phyloP scores from a whole-genome alignment of 2,329 filamentous ascomycete species.

The Diaporthe sp. region DNA sequence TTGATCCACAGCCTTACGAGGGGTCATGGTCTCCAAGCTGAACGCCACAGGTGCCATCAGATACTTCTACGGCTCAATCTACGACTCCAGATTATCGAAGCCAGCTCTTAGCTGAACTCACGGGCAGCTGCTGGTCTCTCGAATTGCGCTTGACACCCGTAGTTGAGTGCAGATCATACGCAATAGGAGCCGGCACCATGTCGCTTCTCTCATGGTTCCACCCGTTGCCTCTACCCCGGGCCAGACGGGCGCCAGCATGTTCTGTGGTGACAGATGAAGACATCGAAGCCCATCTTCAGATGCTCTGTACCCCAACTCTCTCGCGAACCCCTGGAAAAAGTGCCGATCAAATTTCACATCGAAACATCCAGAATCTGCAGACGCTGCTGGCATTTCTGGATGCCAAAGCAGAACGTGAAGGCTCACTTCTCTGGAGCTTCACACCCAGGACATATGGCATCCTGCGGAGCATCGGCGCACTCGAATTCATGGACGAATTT shows the following conservation, averaged over 20 bases:
- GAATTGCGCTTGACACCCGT: not conserved
- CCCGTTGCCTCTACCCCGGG: not conserved
- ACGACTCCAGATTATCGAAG: not conserved
- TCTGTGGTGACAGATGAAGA: not conserved
- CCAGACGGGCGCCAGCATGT: not conserved
- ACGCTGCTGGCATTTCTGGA: conserved; percentile 39
- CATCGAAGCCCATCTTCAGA: not conserved
- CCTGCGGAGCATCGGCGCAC: conserved; percentile 38
- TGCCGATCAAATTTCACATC: conserved; percentile 33
- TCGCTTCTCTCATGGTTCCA: not conserved
- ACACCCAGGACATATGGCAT: conserved; percentile 43
- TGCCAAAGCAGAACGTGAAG: conserved; percentile 25
- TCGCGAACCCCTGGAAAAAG: not conserved
- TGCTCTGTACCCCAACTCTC: not conserved
- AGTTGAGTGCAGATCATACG: not conserved
- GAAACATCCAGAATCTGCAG: conserved; percentile 37
- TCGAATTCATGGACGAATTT: conserved; percentile 41
- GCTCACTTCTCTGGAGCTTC: conserved; percentile 25
- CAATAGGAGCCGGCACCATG: not conserved
- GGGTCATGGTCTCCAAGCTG: not conserved
- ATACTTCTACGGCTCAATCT: not conserved
- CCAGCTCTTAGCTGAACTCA: not conserved
- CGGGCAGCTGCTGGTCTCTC: not conserved
- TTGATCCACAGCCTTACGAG: conserved; percentile 2
- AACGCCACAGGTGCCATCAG: not conserved